Evolutionary conservation across 2,329 filamentous ascomycete species (phyloP), one percentile per base, ranked within the genome.

Genomic region (Fusarium foetens): DNA sequence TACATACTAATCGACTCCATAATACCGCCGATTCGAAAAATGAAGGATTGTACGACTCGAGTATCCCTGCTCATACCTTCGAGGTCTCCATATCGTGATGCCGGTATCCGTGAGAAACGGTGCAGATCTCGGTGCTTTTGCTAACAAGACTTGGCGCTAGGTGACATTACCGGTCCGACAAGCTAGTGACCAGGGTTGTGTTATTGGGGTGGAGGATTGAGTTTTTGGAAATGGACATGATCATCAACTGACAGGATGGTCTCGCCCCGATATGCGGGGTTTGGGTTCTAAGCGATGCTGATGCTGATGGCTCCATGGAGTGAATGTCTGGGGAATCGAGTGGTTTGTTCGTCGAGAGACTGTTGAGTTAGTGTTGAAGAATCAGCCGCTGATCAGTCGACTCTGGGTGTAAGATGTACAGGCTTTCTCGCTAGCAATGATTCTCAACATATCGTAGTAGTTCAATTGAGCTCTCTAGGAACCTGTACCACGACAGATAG

Each of bases 31-130:
- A 67, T 42, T 49, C 31, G 8, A 6, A 49, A 33, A 29, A 12
- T 17, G 21, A 35, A 31, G 19, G 25, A 33, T 38, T 52, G 63
- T 38, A n/a, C 21, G 41, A 58, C 25, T 31, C n/a, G 23, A 39
- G 23, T 36, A 67, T 53, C 64, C 63, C 27, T 53, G 41, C 12
- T 13, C 27, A 36, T 10, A 41, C 21, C n/a, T 12, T 33, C 11
- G n/a, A 39, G 31, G 29, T 33, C 35, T 46, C 25, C 29, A 35
- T 38, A 42, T 25, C 11, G 49, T 29, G n/a, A 66, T 70, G 66
- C 66, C 66, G 66, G 63, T 54, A 70, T 27, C 68, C 60, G 66
- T 62, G 31, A 33, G n/a, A 48, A 69, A 70, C 60, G 66, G 66
- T 61, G 66, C 48, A 51, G 66, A 42, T 55, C 55, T 70, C 67